These are phyloP conservation scores for Leccinum aurantiacum DNA, from an alignment of 768 basidiomycete genomes.

Conservation along the genomic window DNA sequence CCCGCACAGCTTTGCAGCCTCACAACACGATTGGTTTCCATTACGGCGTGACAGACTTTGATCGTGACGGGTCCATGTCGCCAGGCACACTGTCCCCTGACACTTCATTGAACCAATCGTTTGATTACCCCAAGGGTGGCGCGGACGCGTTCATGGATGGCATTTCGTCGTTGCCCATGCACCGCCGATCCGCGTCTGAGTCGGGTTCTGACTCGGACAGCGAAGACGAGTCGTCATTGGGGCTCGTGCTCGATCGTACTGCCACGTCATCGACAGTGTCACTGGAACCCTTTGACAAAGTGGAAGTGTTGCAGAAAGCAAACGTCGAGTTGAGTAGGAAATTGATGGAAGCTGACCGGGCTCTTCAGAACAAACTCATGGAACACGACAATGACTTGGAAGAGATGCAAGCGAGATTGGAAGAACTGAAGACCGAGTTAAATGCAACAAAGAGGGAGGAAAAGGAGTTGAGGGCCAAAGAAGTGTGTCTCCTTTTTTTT, in stretches of 20 bases:
- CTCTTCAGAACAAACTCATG: slow-evolving; percentile 59
- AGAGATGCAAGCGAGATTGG: slow-evolving; percentile 72
- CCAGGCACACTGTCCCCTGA: slow-evolving; percentile 39
- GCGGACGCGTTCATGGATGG: slow-evolving; percentile 45
- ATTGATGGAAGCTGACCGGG: slow-evolving; percentile 70
- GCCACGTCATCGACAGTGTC: slow-evolving; percentile 63
- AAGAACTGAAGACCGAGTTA: slow-evolving; percentile 77
- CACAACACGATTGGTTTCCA: slow-evolving; percentile 41
- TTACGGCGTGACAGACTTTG: slow-evolving; percentile 42
- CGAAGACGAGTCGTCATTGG: slow-evolving; percentile 51
- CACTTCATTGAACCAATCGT: slow-evolving; percentile 31
- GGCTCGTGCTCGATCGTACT: slow-evolving; percentile 61
- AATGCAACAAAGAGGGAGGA: slow-evolving; percentile 84
- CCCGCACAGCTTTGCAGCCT: slow-evolving; percentile 57
- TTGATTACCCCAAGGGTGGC: slow-evolving; percentile 37
- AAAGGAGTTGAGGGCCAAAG: slow-evolving; percentile 87
- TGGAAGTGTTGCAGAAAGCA: slow-evolving; percentile 69
- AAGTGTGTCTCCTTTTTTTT: slow-evolving; percentile 46
- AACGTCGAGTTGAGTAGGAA: slow-evolving; percentile 78
- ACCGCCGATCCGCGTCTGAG: slow-evolving; percentile 39
- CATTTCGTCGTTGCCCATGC: slow-evolving; percentile 60
- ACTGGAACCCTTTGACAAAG: slow-evolving; percentile 66
- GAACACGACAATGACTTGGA: slow-evolving; percentile 86
- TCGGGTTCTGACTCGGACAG: slow-evolving; percentile 50
- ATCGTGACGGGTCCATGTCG: slow-evolving; percentile 28